Base-by-base conservation (phyloP, 106 monocot genomes). In the Acorus calamus region DNA sequence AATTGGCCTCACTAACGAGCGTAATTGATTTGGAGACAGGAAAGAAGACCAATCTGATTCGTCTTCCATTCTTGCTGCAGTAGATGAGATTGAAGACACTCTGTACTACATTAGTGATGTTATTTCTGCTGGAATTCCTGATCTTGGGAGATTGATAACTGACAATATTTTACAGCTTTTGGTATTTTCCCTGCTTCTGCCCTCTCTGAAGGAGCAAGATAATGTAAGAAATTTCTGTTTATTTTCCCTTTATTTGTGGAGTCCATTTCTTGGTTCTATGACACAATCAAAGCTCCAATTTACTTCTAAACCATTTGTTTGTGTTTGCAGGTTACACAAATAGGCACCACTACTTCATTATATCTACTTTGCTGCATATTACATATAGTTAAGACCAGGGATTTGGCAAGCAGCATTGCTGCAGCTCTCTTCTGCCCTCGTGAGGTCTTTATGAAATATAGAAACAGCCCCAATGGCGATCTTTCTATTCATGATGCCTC, bases 81-180 rank as follows among this genome's bases (percentile, higher is more conserved):
- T 92, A 41, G 96, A 91, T 73, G 85, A 92, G 65, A 88, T 98
- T 62, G 98, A 98, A 69, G 88, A 98, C 62, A 88, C 60, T 57
- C 63, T 98, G 51, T 98, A 98, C 72, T 98, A 88, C 70, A 85
- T 83, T 65, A 98, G 92, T 83, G 98, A 98, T 79, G 66, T 98
- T 58, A 92, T 98, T 72, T 98, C 98, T 73, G 69, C 98, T 71
- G 98, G 92, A 8, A 65, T 98, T 72, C 92, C 98, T 70, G 92
- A 88, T 28, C 68, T 98, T 11, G 98, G 82, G 52, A 78, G 71
- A 71, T 79, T 98, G 60, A 88, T 98, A 67, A 83, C 85, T 65
- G 98, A 98, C 47, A 85, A 75, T 62, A 72, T 98, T 46, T 70
- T 98, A 64, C 76, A 77, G 44, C 69, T 80, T 78, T 69, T 96